Base-by-base conservation (phyloP, 164 flowering plant genomes). In the Aristolochia californica region DNA sequence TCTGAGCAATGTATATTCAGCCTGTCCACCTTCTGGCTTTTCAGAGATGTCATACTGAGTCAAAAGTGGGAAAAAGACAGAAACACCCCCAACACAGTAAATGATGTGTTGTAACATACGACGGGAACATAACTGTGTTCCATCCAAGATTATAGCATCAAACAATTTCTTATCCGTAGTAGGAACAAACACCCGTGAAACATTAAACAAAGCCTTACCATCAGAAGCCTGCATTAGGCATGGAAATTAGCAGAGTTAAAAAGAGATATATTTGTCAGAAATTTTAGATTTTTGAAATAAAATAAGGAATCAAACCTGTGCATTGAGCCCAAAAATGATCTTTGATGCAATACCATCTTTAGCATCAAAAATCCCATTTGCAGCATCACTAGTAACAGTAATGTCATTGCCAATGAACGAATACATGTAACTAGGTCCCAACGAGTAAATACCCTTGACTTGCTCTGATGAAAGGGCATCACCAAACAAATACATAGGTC, bases 341-440 rank as follows among this genome's bases (percentile, higher is more conserved):
- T 81, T 90, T 45, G 95, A 80, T 56, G 94, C 87, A 68, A 94
- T 88, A 43, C 93, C 91, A 70, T 90, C 97, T 75, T 78, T 94
- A 9, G 75, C 78, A 76, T 86, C 87, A 71, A 86, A 83, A 65
- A 94, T 65, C 50, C 84, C 95, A 76, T 77, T 74, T 15, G 81
- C 74, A 55, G 65, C 70, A 61, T 78, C 82, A 63, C 67, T 66
- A 67, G 68, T 64, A 45, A 72, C 54, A 43, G 82, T 55, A 64
- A 63, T 73, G 71, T 82, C 97, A 78, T 80, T 80, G 65, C 84
- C 95, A 68, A 83, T 80, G 71, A 94, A 94, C 0, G 93, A 83
- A 64, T 90, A 90, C 99, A 90, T 94, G 74, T 94, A 94, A 76
- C 89, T 90, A 61, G 97, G 97, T 62, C 99, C 99, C 22, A 94